These are phyloP conservation scores for Cardamine chenopodiifolia DNA, from an alignment of 345 rosid genomes.

Conservation along the genomic window DNA sequence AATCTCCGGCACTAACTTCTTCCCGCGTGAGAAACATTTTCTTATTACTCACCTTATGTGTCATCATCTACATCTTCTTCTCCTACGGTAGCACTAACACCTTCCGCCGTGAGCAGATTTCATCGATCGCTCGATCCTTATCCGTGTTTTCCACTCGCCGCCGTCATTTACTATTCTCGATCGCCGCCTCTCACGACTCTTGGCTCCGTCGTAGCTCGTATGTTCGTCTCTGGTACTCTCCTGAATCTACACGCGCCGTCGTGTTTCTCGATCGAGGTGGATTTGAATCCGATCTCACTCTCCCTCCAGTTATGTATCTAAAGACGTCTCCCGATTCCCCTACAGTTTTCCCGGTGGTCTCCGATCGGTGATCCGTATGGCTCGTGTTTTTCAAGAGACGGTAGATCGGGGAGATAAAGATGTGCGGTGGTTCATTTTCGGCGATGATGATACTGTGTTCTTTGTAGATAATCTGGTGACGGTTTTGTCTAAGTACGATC, in stretches of 20 bases:
- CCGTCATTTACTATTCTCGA: slow-evolving; percentile 71
- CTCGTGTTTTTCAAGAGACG: slow-evolving; percentile 80
- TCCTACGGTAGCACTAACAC: slow-evolving; percentile 26
- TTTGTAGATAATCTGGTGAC: slow-evolving; percentile 76
- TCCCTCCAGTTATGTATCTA: slow-evolving; percentile 61
- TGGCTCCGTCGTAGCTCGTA: slow-evolving; percentile 64
- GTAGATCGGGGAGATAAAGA: slow-evolving; percentile 59
- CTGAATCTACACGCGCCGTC: slow-evolving; percentile 65
- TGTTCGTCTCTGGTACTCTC: slow-evolving; percentile 73
- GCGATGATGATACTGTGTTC: slow-evolving; percentile 92
- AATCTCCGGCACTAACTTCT: slow-evolving; percentile 41
- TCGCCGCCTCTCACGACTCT: slow-evolving; percentile 71
- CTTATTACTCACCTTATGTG: slow-evolving; percentile 47
- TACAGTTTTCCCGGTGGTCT: slow-evolving; percentile 73
- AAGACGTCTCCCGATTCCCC: slow-evolving; percentile 71
- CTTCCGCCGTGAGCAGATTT: slow-evolving; percentile 39
- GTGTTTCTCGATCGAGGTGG: slow-evolving; percentile 64
- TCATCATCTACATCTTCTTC: slow-evolving; percentile 55
- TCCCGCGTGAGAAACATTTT: slow-evolving; percentile 59
- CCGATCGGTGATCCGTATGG: slow-evolving; percentile 82
- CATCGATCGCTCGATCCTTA: slow-evolving; percentile 35
- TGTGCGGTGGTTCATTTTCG: slow-evolving; percentile 88
- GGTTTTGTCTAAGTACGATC: slow-evolving; percentile 78
- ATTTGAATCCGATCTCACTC: slow-evolving; percentile 43
- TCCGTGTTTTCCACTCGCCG: slow-evolving; percentile 44